These are phyloP conservation scores for Agarophyton chilense DNA, from an alignment of 23 red algal genomes.

Conservation along the genomic window DNA sequence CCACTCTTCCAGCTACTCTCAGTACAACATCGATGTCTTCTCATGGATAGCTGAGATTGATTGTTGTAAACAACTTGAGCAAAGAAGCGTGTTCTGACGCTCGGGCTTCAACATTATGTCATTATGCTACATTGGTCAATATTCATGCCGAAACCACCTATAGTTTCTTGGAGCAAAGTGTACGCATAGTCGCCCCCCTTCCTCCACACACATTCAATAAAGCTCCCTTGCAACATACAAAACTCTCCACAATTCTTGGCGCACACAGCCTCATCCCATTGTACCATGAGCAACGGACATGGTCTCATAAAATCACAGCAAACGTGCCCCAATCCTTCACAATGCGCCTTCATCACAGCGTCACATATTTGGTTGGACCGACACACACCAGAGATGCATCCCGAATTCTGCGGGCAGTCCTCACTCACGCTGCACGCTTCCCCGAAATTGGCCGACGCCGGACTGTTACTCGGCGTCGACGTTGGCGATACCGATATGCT, in stretches of 20 bases:
- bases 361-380: constrained; percentile 24
- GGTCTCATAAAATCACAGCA: constrained; percentile 11
- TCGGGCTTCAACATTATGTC: neutral
- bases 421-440: constrained; percentile 3
- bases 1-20: too few relatives aligned
- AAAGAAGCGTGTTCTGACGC: too few relatives aligned
- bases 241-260: constrained; percentile 32
- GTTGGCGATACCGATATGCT: neutral
- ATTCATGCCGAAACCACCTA: constrained; percentile 1
- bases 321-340: constrained; percentile 1
- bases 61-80: too few relatives aligned
- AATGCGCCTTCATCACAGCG: neutral
- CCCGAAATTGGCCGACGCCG: neutral
- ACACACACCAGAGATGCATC: constrained; percentile 13
- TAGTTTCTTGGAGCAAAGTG: neutral
- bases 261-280: constrained; percentile 18
- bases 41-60: too few relatives aligned
- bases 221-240: constrained; percentile 17
- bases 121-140: constrained; percentile 8
- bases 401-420: neutral
- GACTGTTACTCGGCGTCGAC: neutral
- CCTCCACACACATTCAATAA: constrained; percentile 6
- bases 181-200: constrained; percentile 25
- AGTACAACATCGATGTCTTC: too few relatives aligned
- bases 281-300: neutral